Conservation (phyloP, 1,284 basidiomycete species). For the Lentinula novae-zelandiae region DNA sequence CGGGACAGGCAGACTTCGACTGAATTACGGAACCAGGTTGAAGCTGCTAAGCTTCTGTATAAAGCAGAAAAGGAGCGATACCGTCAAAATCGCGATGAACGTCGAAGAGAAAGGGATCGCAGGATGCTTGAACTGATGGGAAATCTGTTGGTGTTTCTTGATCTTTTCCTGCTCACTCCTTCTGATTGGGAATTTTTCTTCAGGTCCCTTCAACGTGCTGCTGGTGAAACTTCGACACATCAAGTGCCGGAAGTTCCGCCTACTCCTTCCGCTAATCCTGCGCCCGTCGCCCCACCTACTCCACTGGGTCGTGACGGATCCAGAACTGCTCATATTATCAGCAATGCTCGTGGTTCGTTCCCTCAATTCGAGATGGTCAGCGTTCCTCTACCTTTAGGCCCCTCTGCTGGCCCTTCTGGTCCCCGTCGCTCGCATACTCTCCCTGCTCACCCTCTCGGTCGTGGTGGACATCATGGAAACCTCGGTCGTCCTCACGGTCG, state of each 20-base stretch:
- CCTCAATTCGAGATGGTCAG: constrained; percentile 60
- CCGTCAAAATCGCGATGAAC: constrained; percentile 50
- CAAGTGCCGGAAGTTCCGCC: neutral
- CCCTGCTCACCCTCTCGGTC: constrained; percentile 27
- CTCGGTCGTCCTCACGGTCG: constrained; percentile 14
- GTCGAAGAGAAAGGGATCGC: constrained; percentile 38
- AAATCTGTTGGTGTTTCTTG: constrained; percentile 1
- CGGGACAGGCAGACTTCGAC: constrained; percentile 24
- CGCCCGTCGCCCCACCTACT: neutral
- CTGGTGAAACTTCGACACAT: neutral
- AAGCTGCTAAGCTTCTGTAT: constrained; percentile 64
- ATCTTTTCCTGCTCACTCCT: neutral
- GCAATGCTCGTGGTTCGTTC: constrained; percentile 54
- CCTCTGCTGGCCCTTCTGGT: neutral
- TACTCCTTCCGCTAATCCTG: neutral
- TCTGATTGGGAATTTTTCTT: neutral
- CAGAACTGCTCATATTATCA: constrained; percentile 37
- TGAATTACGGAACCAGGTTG: constrained; percentile 55
- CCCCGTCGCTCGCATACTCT: constrained; percentile 39
- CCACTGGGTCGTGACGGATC: neutral
- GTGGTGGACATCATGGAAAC: neutral
- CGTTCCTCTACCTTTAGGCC: constrained; percentile 21
- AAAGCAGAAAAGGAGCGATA: constrained; percentile 68
- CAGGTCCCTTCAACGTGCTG: constrained; percentile 5
- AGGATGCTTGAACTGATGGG: constrained; percentile 15